A percentile compares a stretch with the other conserved stretches of the same genome.
Conservation (phyloP, 148 eudicot genomes). For the Chenopodium suecicum region DNA sequence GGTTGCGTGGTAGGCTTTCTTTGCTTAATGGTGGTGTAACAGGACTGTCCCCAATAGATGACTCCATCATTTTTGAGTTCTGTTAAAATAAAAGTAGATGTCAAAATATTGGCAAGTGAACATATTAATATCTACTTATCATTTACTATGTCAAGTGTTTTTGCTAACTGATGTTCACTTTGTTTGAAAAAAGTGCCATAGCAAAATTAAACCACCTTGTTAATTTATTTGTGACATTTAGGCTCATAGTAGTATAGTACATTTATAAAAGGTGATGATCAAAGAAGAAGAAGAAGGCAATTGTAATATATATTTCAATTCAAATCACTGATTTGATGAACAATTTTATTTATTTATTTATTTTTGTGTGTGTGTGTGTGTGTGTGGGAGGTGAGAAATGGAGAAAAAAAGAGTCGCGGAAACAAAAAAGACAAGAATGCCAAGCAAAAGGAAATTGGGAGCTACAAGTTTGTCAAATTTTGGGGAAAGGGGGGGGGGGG, state of each 20-base stretch:
- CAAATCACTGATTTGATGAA: background rate
- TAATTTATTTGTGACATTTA: background rate
- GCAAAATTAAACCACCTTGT: no score
- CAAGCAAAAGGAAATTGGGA: background rate
- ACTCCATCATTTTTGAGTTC: constrained; percentile 63
- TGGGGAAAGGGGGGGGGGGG: no score
- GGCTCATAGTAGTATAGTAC: background rate
- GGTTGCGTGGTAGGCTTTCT: constrained; percentile 70
- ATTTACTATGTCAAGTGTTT: background rate
- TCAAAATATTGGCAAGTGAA: constrained; percentile 6
- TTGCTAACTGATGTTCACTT: background rate
- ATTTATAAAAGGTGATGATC: background rate
- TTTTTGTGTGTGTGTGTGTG: no score
- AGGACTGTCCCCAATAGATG: constrained; percentile 58
- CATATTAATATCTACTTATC: background rate
- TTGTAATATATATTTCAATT: background rate
- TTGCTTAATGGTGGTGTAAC: constrained; percentile 74
- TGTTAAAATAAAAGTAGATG: constrained; percentile 25
- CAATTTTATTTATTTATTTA: no score
- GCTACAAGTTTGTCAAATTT: background rate
- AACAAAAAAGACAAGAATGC: background rate
- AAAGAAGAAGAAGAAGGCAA: background rate
- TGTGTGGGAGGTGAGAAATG: background rate
- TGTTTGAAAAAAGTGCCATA: background rate
- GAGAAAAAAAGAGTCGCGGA: background rate